phyloP scores from a whole-genome alignment of 805 yeast genomes.

The Candida ponderosae region DNA sequence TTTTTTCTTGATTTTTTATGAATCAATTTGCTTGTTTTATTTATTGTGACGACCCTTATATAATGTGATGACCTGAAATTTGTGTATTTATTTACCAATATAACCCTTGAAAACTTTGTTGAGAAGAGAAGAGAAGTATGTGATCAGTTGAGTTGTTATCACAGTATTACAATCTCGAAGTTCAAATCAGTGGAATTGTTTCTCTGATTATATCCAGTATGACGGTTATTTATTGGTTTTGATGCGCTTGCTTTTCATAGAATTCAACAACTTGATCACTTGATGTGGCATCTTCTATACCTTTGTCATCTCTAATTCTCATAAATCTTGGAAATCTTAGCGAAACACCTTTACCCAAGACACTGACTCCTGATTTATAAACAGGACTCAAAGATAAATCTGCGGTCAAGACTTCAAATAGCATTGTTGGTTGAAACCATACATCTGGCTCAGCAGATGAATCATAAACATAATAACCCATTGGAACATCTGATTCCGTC shows the following conservation, averaged over 20 bases:
- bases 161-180: too few species aligned
- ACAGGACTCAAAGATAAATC: constrained; percentile 85
- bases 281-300: constrained; percentile 78
- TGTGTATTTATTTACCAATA: too few species aligned
- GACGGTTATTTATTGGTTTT: neutral
- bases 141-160: too few species aligned
- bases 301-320: constrained; percentile 79
- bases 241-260: constrained; percentile 63
- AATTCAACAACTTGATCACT: constrained; percentile 80
- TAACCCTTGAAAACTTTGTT: too few species aligned
- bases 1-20: too few species aligned
- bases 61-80: too few species aligned
- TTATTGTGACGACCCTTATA: too few species aligned
- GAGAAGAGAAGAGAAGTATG: too few species aligned
- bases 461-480: constrained; percentile 61
- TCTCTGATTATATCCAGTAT: too few species aligned
- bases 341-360: constrained; percentile 77
- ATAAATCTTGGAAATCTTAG: constrained; percentile 84
- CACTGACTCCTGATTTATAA: constrained; percentile 74
- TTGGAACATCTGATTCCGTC: constrained; percentile 57
- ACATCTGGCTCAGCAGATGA: constrained; percentile 78
- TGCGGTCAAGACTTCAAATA: constrained; percentile 88
- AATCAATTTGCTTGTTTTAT: too few species aligned
- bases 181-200: too few species aligned
- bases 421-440: constrained; percentile 82